Evolutionary conservation across 345 rosid species (phyloP), one percentile per base, ranked within the genome.

Genomic region (Citrus mangshanensis): DNA sequence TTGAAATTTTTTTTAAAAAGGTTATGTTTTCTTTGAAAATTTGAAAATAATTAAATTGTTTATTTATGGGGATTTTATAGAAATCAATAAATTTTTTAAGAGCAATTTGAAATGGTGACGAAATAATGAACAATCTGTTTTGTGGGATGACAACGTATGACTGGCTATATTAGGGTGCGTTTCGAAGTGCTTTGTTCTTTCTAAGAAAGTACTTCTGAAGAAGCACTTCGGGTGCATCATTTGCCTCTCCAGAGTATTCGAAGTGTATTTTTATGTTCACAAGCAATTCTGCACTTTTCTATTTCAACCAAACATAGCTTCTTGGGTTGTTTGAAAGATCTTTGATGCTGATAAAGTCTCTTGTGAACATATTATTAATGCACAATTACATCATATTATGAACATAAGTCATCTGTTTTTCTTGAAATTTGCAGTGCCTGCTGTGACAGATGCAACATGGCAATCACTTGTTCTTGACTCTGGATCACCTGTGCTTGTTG

Each of bases 391-490:
- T 4, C 37, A 12, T 13, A 46, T 46, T 13, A 12, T 12, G 51
- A 56, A n/a, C 12, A 59, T 59, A n/a, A 59, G 13, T n/a, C 27
- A n/a, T 59, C 27, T 24, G 28, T 37, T 10, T 5, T 63, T 14
- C 32, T 74, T 73, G 73, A 72, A 75, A 79, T 70, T 51, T 81
- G 79, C 89, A 88, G 93, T 89, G 49, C 79, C 89, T 24, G 58
- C 70, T 49, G 89, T 91, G 7, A 82, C 82, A 32, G 93, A 92
- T 72, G 73, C 76, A 77, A 85, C 88, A 69, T 92, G 97, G 97
- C 85, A 91, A 58, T 87, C 93, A 16, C 83, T 82, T 38, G 93
- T 92, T 68, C 89, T 92, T 5, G 83, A 89, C 55, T 84, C 92
- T 22, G 87, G 87, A 46, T 51, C 73, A 3, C 91, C 97, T 0